These are phyloP conservation scores for Cymbidium sinense DNA, from an alignment of 106 monocot species.

Conservation along the genomic window DNA sequence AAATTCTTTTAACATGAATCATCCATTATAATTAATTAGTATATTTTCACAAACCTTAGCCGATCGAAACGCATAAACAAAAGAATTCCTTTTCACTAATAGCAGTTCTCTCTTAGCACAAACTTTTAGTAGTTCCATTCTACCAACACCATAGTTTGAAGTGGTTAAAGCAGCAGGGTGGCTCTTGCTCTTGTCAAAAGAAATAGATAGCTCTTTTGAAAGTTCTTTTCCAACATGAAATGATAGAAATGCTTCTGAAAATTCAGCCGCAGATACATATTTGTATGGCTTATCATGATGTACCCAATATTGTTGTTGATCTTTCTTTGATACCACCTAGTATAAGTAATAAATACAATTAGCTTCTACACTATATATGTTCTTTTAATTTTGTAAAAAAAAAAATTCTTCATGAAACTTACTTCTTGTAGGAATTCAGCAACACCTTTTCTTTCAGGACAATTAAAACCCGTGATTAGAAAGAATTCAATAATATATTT, in stretches of 20 bases:
- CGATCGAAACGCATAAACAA: constrained; percentile 32
- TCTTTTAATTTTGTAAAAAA: too few relatives aligned
- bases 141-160: constrained; percentile 1
- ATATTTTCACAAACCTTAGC: constrained; percentile 12
- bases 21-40: too few relatives aligned
- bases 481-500: constrained; percentile 1
- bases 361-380: not conserved
- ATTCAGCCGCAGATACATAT: constrained; percentile 8
- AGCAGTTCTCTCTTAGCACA: constrained; percentile 26
- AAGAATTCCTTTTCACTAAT: constrained; percentile 46
- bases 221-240: constrained; percentile 12
- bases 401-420: not conserved
- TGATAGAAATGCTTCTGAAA: constrained; percentile 9
- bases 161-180: constrained; percentile 15
- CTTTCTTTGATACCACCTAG: constrained; percentile 18
- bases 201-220: not conserved
- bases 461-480: not conserved
- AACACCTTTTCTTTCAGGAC: not conserved
- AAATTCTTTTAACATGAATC: not conserved
- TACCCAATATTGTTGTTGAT: constrained; percentile 19
- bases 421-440: constrained; percentile 1
- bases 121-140: constrained; percentile 7
- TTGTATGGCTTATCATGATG: constrained; percentile 6
- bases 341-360: not conserved
- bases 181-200: constrained; percentile 14